These are phyloP conservation scores for Elsinoe perseae DNA, from an alignment of 2,329 filamentous ascomycete genomes.

Conservation along the genomic window DNA sequence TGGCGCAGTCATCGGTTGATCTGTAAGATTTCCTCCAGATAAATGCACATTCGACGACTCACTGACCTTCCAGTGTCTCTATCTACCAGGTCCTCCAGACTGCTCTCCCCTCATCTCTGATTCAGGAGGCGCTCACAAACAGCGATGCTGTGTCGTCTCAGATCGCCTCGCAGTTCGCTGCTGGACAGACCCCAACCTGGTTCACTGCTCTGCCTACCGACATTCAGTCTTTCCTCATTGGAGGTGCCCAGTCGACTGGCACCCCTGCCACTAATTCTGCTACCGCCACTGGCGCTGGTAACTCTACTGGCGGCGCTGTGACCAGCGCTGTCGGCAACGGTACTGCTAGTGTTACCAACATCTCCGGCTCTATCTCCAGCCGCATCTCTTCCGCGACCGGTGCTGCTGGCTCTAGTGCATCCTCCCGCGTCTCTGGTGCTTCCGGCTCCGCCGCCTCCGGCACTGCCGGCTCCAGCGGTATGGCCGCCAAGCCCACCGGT, in stretches of 20 bases:
- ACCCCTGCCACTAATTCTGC: conserved; percentile 20
- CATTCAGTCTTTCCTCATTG: conserved; percentile 37
- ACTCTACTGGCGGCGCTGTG: conserved; percentile 16
- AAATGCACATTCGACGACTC: too few relatives aligned
- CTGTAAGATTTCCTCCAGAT: conserved; percentile 4
- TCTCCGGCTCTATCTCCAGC: conserved; percentile 15
- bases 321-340: conserved; percentile 12
- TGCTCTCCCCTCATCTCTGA: conserved; percentile 37
- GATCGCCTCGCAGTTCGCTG: conserved; percentile 38
- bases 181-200: conserved; percentile 39
- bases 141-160: conserved; percentile 34
- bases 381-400: conserved; percentile 10
- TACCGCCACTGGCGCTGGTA: conserved; percentile 15
- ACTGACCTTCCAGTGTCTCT: conserved; percentile 27
- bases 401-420: conserved; percentile 16
- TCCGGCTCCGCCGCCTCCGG: conserved; percentile 18
- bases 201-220: conserved; percentile 39
- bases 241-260: conserved; percentile 21
- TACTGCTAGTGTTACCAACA: neutral
- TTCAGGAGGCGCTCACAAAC: conserved; percentile 36
- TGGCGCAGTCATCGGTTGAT: conserved; percentile 19
- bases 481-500: conserved; percentile 32
- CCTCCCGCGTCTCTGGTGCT: conserved; percentile 16
- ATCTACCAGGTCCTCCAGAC: conserved; percentile 38
- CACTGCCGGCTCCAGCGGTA: conserved; percentile 20